Percentiles rank a stretch among this genome's conserved stretches.
Conservation (phyloP, 2,329 filamentous ascomycete species). For the Sporothrix mexicana region DNA sequence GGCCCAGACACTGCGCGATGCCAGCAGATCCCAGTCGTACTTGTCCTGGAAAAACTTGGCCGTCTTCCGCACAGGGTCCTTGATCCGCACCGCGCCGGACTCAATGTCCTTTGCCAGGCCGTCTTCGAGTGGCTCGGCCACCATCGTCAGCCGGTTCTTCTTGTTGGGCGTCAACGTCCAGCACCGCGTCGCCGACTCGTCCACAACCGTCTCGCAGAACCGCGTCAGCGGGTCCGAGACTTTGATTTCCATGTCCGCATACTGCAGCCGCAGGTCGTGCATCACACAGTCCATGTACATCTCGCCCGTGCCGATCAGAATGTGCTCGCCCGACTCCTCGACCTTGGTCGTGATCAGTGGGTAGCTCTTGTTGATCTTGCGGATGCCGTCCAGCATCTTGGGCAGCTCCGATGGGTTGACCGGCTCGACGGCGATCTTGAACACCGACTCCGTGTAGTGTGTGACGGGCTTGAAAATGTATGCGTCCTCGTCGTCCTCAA, state of each 20-base stretch:
- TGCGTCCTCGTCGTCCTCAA: slow-evolving; percentile 87
- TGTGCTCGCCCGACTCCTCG: slow-evolving; percentile 95
- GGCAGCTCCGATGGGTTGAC: slow-evolving; percentile 97
- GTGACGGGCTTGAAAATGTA: slow-evolving; percentile 93
- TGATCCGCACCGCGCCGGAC: slow-evolving; percentile 85
- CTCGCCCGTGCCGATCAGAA: slow-evolving; percentile 93
- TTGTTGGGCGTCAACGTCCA: slow-evolving; percentile 98
- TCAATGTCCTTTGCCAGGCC: slow-evolving; percentile 96
- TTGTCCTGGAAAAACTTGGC: slow-evolving; percentile 97
- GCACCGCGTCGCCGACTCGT: slow-evolving; percentile 96
- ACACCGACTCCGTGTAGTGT: slow-evolving; percentile 96
- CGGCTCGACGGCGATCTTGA: slow-evolving; percentile 97
- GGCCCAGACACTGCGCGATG: slow-evolving; percentile 95
- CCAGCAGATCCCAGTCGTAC: slow-evolving; percentile 95
- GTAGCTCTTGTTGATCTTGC: slow-evolving; percentile 98
- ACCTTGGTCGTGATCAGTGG: slow-evolving; percentile 96
- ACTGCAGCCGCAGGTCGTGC: slow-evolving; percentile 89
- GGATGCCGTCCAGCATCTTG: slow-evolving; percentile 96
- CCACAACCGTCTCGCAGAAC: slow-evolving; percentile 97
- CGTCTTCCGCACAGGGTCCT: slow-evolving; percentile 88
- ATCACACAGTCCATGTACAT: slow-evolving; percentile 99
- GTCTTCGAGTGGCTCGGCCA: slow-evolving; percentile 92
- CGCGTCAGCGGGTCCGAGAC: slow-evolving; percentile 96
- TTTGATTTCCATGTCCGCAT: slow-evolving; percentile 99
- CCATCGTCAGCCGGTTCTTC: slow-evolving; percentile 99